Conservation (phyloP, 2,329 filamentous ascomycete species). For the Colletotrichum melonis region DNA sequence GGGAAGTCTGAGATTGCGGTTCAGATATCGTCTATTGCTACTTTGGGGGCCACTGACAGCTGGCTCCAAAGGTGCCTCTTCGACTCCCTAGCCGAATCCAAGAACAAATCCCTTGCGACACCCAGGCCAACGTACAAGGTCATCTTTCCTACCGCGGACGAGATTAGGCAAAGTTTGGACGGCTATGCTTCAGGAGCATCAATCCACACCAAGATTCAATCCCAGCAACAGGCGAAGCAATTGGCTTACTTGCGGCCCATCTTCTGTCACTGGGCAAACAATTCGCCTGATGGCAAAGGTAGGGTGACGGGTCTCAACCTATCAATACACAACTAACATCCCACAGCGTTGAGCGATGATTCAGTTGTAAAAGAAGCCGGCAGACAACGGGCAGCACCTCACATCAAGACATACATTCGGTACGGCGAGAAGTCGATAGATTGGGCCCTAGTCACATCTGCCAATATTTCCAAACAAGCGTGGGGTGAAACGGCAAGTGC, state of each 20-base stretch:
- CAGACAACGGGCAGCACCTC: constrained; percentile 79
- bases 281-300: constrained; percentile 52
- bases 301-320: constrained; percentile 32
- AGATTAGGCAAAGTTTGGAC: constrained; percentile 80
- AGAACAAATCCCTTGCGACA: constrained; percentile 31
- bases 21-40: constrained; percentile 86
- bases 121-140: constrained; percentile 70
- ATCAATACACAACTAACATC: constrained; percentile 10
- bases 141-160: constrained; percentile 83
- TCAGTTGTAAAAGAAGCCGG: constrained; percentile 60
- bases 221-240: constrained; percentile 77
- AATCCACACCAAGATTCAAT: constrained; percentile 84
- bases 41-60: constrained; percentile 74
- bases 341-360: constrained; percentile 42
- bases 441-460: constrained; percentile 90
- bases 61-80: constrained; percentile 80
- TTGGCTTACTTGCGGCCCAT: constrained; percentile 77
- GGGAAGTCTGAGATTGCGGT: constrained; percentile 62
- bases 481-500: constrained; percentile 77
- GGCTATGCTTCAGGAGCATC: constrained; percentile 83
- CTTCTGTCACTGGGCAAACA: constrained; percentile 81
- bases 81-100: constrained; percentile 53
- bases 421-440: constrained; percentile 71
- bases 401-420: constrained; percentile 90
- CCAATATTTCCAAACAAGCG: constrained; percentile 90